Evolutionary conservation across 2,329 filamentous ascomycete genomes (phyloP).

Genomic region (Coleophoma eucalyptorum): DNA sequence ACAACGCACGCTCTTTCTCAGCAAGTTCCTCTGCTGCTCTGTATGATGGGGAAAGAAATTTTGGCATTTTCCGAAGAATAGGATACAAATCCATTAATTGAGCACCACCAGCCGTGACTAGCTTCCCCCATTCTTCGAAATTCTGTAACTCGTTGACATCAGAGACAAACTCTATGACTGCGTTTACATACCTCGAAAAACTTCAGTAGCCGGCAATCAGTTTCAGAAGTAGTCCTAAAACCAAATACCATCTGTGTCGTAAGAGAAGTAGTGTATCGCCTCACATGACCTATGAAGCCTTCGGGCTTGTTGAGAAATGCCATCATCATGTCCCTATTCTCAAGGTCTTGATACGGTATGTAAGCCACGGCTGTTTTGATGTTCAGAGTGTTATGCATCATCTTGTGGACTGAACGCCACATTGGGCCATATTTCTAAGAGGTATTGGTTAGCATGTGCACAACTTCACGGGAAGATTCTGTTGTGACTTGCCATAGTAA

Average conservation of each 20-base stretch:
- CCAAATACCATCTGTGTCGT: conserved; percentile 35
- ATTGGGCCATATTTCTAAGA: too few relatives aligned
- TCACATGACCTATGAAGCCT: conserved; percentile 40
- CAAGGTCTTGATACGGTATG: conserved; percentile 38
- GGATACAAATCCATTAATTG: conserved; percentile 38
- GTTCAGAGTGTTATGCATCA: conserved; percentile 34
- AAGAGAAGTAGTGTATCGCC: conserved; percentile 44
- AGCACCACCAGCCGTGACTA: neutral
- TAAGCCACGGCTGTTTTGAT: conserved; percentile 19
- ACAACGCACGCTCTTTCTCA: conserved; percentile 35
- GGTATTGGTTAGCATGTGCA: too few relatives aligned
- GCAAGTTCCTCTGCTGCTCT: conserved; percentile 38
- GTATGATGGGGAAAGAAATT: conserved; percentile 33
- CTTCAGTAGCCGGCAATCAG: conserved; percentile 31
- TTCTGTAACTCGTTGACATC: too few relatives aligned
- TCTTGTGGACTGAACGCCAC: conserved; percentile 39
- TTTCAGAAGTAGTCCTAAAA: conserved; percentile 26
- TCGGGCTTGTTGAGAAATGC: conserved; percentile 38
- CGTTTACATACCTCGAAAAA: conserved; percentile 37
- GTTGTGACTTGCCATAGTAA: too few relatives aligned
- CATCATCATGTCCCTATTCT: conserved; percentile 41
- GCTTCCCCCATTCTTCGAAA: neutral
- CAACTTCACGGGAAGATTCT: too few relatives aligned
- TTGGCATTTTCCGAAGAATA: conserved; percentile 35
- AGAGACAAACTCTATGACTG: conserved; percentile 38